Conservation (phyloP, 2,329 filamentous ascomycete species). For the Fonsecaea pedrosoi region DNA sequence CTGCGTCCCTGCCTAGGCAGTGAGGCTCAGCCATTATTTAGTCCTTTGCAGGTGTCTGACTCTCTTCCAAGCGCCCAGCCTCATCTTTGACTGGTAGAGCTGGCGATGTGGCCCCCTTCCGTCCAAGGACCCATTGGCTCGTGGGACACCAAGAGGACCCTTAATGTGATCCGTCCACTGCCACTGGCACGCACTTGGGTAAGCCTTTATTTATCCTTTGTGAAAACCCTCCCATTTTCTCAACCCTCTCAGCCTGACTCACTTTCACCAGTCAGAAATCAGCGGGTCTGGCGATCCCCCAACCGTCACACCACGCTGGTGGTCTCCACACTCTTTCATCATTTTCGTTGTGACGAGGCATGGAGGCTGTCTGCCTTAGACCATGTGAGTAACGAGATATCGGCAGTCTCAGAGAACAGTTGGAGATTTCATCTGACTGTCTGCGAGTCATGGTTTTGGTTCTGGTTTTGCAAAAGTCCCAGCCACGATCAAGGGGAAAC, state of each 20-base stretch:
- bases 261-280: neutral
- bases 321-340: conserved; percentile 61
- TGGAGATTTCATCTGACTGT: neutral
- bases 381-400: neutral
- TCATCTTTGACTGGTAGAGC: neutral
- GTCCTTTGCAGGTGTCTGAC: conserved; percentile 6
- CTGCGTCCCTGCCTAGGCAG: neutral
- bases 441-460: conserved; percentile 3
- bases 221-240: neutral
- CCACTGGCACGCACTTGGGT: neutral
- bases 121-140: neutral
- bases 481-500: conserved; percentile 65
- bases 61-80: neutral
- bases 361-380: neutral
- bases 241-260: conserved; percentile 9
- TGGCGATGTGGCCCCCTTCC: neutral
- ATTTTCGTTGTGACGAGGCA: neutral
- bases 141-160: neutral
- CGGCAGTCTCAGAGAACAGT: neutral
- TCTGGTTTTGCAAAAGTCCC: conserved; percentile 32
- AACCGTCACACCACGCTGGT: conserved; percentile 2
- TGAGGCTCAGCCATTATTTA: conserved; percentile 8
- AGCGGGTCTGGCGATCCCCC: neutral
- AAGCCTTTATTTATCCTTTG: conserved; percentile 2
- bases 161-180: conserved; percentile 1